Evolutionary conservation across 208 protist genomes (phyloP).

Genomic region (Wallacemonas sp.): DNA sequence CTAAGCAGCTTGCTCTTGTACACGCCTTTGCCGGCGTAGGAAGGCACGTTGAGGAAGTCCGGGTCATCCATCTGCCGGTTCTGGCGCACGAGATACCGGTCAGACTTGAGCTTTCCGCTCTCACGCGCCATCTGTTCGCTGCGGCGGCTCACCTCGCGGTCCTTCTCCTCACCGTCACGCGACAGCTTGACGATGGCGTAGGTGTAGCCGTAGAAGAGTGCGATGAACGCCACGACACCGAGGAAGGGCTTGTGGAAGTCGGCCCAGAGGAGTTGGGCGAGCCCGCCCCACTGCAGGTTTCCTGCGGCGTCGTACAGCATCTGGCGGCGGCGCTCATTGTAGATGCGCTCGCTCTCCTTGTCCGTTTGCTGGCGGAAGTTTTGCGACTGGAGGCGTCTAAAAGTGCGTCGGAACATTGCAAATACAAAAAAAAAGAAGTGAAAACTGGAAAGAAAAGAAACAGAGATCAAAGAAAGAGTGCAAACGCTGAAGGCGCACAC

Average conservation of each 20-base stretch:
- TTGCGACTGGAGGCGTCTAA: constrained; percentile 30
- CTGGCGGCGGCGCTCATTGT: constrained; percentile 50
- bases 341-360: constrained; percentile 62
- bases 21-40: constrained; percentile 63
- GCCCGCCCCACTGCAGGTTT: constrained; percentile 49
- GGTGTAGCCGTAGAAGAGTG: constrained; percentile 54
- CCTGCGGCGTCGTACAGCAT: constrained; percentile 63
- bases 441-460: constrained; percentile 3
- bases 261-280: constrained; percentile 55
- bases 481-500: no score
- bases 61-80: constrained; percentile 77
- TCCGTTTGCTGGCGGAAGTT: constrained; percentile 44
- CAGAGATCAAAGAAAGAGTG: neutral
- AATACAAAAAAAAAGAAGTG: constrained; percentile 12
- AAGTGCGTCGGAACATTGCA: constrained; percentile 53
- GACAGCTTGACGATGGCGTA: constrained; percentile 47
- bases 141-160: constrained; percentile 30
- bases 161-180: constrained; percentile 31
- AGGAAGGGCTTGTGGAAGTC: constrained; percentile 52
- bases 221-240: constrained; percentile 26
- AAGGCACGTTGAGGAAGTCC: constrained; percentile 72
- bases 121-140: constrained; percentile 49
- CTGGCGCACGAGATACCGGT: constrained; percentile 71
- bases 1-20: constrained; percentile 53
- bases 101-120: constrained; percentile 65